Base-by-base conservation (phyloP, 1,284 basidiomycete genomes). In the Lentinus polychrous region DNA sequence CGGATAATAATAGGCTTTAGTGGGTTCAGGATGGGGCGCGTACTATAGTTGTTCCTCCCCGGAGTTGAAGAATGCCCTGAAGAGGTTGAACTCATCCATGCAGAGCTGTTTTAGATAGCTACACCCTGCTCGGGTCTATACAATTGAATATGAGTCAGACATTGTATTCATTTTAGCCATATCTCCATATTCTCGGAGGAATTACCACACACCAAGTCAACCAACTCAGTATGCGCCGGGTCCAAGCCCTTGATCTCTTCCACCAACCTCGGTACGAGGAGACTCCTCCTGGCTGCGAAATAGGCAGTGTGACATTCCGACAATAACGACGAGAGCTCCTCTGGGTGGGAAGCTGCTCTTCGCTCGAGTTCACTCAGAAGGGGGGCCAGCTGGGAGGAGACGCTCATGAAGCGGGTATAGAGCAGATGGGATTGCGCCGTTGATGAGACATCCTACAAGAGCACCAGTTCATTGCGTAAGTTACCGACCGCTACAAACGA, bases 81-180 rank as follows among this genome's bases (percentile, higher is more conserved):
- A 96, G 1, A 96, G 69, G 31, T 79, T 72, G 67, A 91, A 96
- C 61, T 96, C 94, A 55, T 91, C 90, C 12, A 79, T 80, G 59
- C 92, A 95, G 2, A 94, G 74, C 45, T 92, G 86, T 59, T 93
- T 93, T 43, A 97, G 69, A 62, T 94, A 95, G 51, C 83, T 84
- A 61, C 93, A 96, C 3, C 94, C 94, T 1, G 88, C 74, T 48
- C 91, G 75, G 0, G 93, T 94, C 90, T 92, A 52, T 18, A 18
- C 11, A 10, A 27, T 27, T 8, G 15, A 4, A 18, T 15, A 37
- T 15, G 5, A 18, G 35, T 37, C 35, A 37, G 35, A 37, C 14
- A 37, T 37, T 37, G 18, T n/a, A 37, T 18, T 15, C 33, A 14
- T 37, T 7, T 18, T 14, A 14, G 12, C 4, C 4, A 37, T 15